phyloP scores from a whole-genome alignment of 1,284 basidiomycete genomes.

The Phellopilus nigrolimitatus region DNA sequence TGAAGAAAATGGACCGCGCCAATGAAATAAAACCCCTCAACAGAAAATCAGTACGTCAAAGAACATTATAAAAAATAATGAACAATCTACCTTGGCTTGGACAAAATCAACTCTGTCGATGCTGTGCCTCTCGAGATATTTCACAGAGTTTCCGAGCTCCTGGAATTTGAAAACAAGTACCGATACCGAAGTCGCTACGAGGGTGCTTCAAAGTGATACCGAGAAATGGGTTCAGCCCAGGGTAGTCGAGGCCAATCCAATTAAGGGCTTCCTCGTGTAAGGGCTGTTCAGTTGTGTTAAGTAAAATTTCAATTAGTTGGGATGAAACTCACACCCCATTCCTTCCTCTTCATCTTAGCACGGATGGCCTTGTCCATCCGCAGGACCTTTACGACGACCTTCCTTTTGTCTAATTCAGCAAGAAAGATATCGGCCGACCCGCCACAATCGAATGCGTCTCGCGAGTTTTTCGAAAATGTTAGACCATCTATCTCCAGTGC shows the following conservation, averaged over 20 bases:
- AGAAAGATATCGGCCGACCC: conserved; percentile 11
- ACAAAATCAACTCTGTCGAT: conserved; percentile 7
- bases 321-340: conserved; percentile 8
- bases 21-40: conserved; percentile 5
- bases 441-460: conserved; percentile 1
- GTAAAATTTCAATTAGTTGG: not conserved
- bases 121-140: not conserved
- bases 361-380: conserved; percentile 1
- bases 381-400: conserved; percentile 12
- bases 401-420: not conserved
- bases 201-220: conserved; percentile 11
- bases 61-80: not conserved
- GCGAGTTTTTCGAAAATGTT: not conserved
- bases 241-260: conserved; percentile 10
- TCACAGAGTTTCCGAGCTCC: not conserved
- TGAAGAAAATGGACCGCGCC: conserved; percentile 8
- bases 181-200: not conserved
- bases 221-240: conserved; percentile 13
- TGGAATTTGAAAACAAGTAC: conserved; percentile 14
- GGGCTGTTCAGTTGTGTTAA: not conserved
- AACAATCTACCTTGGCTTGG: not conserved
- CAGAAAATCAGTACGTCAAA: not conserved
- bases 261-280: conserved; percentile 15
- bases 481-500: not conserved
- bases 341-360: not conserved